These are phyloP conservation scores for Clonostachys sp. DNA, from an alignment of 2,329 filamentous ascomycete genomes.

Conservation along the genomic window DNA sequence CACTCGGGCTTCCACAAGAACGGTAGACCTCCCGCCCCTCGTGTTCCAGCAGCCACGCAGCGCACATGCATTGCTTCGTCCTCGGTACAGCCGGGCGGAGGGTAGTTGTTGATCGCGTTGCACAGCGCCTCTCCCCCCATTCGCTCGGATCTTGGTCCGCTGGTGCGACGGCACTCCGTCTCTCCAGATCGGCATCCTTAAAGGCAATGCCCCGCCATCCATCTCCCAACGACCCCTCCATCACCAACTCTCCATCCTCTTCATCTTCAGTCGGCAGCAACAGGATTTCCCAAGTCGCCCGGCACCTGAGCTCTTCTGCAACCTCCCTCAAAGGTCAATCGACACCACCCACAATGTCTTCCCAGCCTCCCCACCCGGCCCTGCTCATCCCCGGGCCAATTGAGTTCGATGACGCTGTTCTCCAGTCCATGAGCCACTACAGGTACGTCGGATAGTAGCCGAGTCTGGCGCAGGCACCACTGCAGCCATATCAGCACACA, in stretches of 20 bases:
- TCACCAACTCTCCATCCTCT: constrained; percentile 10
- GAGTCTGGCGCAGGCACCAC: neutral
- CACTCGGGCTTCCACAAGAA: too few relatives aligned
- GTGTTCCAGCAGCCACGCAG: too few relatives aligned
- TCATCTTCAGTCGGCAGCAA: constrained; percentile 12
- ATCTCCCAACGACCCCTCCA: neutral
- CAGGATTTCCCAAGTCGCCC: constrained; percentile 19
- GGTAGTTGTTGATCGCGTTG: too few relatives aligned
- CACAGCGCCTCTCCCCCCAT: too few relatives aligned
- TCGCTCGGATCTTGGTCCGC: too few relatives aligned
- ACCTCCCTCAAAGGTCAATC: constrained; percentile 9
- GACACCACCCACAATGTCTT: constrained; percentile 46
- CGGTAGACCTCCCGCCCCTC: too few relatives aligned
- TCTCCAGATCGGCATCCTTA: too few relatives aligned
- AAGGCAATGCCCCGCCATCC: too few relatives aligned
- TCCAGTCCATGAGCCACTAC: constrained; percentile 92
- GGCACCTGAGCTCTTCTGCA: constrained; percentile 12
- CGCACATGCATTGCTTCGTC: too few relatives aligned
- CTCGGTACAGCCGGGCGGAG: too few relatives aligned
- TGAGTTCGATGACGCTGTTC: constrained; percentile 96
- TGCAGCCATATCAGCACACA: constrained; percentile 3
- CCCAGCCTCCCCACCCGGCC: constrained; percentile 59
- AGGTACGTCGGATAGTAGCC: constrained; percentile 47
- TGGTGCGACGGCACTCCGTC: too few relatives aligned
- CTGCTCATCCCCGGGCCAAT: constrained; percentile 96